Conservation (phyloP, 202 grass and related monocot genomes). For the Cymbopogon flexuosus region DNA sequence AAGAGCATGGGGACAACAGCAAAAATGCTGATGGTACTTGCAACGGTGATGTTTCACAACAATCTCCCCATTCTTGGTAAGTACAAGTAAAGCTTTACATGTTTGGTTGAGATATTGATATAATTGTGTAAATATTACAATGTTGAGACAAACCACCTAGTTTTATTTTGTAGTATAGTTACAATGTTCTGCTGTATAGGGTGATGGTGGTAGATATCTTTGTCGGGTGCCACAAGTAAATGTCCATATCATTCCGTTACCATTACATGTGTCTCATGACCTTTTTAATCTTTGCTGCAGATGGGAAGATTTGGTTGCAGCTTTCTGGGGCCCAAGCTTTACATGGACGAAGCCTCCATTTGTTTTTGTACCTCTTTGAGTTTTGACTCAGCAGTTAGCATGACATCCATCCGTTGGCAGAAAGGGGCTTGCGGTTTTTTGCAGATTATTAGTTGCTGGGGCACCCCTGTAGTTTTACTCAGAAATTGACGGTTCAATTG, state of each 20-base stretch:
- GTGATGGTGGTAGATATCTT: neutral
- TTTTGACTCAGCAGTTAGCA: slow-evolving; percentile 26
- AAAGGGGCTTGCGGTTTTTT: slow-evolving; percentile 21
- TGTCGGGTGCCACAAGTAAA: neutral
- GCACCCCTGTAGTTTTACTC: neutral
- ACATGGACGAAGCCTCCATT: slow-evolving; percentile 14
- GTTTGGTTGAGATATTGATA: slow-evolving; percentile 1
- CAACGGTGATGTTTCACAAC: slow-evolving; percentile 33
- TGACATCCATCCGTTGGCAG: slow-evolving; percentile 17
- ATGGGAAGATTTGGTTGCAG: neutral
- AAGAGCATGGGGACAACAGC: slow-evolving; percentile 23
- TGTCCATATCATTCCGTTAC: neutral
- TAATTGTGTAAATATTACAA: neutral
- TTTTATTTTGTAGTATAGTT: neutral
- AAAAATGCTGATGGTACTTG: slow-evolving; percentile 27
- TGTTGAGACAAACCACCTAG: neutral
- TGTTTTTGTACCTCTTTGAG: neutral
- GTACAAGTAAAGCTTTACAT: slow-evolving; percentile 20
- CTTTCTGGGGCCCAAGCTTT: neutral
- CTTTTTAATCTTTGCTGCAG: slow-evolving; percentile 32
- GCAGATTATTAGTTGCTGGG: slow-evolving; percentile 15
- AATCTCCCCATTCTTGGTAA: slow-evolving; percentile 17
- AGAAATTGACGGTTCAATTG: slow-evolving; percentile 15
- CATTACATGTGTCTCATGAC: neutral
- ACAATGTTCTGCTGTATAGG: neutral